Conservation (phyloP, 2,329 filamentous ascomycete genomes). For the Cytospora schulzeri region DNA sequence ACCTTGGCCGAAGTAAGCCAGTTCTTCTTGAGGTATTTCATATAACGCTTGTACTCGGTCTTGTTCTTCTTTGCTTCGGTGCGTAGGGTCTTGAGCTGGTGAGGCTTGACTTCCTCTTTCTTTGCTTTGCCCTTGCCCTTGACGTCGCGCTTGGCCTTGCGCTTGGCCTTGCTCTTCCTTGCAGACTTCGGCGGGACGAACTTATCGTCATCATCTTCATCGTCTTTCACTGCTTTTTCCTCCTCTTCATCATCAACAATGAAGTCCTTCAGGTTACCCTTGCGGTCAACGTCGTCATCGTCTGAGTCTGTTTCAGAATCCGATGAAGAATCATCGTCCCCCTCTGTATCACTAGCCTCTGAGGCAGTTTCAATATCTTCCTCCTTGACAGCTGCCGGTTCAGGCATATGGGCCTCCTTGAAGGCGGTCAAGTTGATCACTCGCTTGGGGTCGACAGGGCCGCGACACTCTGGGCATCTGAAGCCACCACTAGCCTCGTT, state of each 20-base stretch:
- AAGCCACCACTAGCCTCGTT: constrained; percentile 53
- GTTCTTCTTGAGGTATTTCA: constrained; percentile 65
- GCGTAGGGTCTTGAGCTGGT: constrained; percentile 54
- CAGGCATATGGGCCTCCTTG: constrained; percentile 69
- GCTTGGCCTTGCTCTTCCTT: constrained; percentile 36
- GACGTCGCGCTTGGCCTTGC: constrained; percentile 44
- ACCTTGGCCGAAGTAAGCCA: constrained; percentile 79
- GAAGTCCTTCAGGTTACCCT: constrained; percentile 54
- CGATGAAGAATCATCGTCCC: constrained; percentile 28
- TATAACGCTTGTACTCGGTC: constrained; percentile 68
- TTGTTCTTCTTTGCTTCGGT: constrained; percentile 66
- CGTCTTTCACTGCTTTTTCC: constrained; percentile 26
- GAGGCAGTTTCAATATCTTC: constrained; percentile 29
- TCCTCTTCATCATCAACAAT: constrained; percentile 50
- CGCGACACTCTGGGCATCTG: constrained; percentile 78
- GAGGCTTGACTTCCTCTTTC: constrained; percentile 41
- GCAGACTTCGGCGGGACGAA: constrained; percentile 35
- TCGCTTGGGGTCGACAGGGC: constrained; percentile 64
- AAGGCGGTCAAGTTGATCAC: constrained; percentile 77
- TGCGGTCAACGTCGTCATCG: constrained; percentile 39
- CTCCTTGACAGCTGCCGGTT: constrained; percentile 39
- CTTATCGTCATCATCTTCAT: constrained; percentile 29
- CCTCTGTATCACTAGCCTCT: constrained; percentile 18
- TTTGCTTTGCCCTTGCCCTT: constrained; percentile 50
- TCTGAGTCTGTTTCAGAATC: constrained; percentile 38